Base-by-base conservation (phyloP, 257 asterid species). In the Cruciata laevipes region DNA sequence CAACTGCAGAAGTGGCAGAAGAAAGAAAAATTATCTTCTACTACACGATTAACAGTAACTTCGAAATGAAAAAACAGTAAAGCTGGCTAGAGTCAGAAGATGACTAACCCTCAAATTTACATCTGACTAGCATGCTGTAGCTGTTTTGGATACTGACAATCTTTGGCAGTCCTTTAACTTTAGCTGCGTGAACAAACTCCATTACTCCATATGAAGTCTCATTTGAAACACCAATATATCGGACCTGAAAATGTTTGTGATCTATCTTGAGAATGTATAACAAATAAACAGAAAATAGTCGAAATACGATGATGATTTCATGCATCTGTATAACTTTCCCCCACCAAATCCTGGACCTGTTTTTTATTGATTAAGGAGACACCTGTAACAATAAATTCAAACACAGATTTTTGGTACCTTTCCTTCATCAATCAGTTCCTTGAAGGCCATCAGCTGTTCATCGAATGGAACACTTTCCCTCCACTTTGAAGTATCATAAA, bases 181-280 rank as follows among this genome's bases (percentile, higher is more conserved):
- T 85, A 70, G 98, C 96, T 67, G 98, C 87, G 69, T 82, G 93
- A 78, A 92, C 86, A 59, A 92, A 89, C 84, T 89, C 97, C 97
- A 86, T 89, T 44, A 89, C 95, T 70, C 98, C 98, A 68, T 87
- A 89, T 20, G 98, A 89, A 64, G 95, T 92, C 81, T 92, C 98
- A 71, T 92, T 89, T 69, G 98, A 92, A 73, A 92, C 94, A 47
- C 98, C 98, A 66, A 92, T 87, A 70, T 89, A 85, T 66, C 97
- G 86, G 37, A 92, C 96, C 98, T 89, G 88, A 73, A 79, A 59
- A 67, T 7, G 13, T 69, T 47, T 21, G 52, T 18, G 8, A 62
- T 33, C 27, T 23, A 53, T 4, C 21, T 20, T n/a, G 32, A 53
- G 57, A 55, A 38, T 24, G 8, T 2, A 52, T 2, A 55, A 55